A percentile compares a stretch with the other conserved stretches of the same genome.
phyloP scores from a whole-genome alignment of 139 green algal species.

The Yamagishiella unicocca region DNA sequence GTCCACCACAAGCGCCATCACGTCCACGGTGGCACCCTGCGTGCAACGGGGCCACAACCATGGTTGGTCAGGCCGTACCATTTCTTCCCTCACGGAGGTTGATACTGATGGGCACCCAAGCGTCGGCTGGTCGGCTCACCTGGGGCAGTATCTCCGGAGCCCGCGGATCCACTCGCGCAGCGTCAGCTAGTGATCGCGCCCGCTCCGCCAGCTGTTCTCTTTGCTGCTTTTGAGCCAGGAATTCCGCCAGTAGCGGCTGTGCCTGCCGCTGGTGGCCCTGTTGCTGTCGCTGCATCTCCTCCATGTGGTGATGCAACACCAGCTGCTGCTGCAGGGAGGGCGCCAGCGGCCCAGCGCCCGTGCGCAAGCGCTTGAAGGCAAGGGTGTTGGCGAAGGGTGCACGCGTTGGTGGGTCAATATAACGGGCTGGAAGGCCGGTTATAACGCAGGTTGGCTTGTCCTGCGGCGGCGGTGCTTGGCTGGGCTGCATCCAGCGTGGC shows the following conservation, averaged over 20 bases:
- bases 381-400: constrained; percentile 34
- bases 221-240: neutral
- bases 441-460: constrained; percentile 46
- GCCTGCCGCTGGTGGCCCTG: neutral
- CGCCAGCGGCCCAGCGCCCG: constrained; percentile 43
- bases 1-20: constrained; percentile 43
- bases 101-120: no score
- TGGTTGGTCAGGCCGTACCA: no score
- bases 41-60: no score
- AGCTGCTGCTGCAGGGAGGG: constrained; percentile 41
- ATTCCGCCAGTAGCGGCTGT: neutral
- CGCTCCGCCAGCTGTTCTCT: neutral
- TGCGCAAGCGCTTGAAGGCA: constrained; percentile 49
- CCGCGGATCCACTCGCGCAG: neutral
- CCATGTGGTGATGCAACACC: constrained; percentile 29
- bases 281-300: constrained; percentile 5
- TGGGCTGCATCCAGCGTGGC: constrained; percentile 45
- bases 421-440: constrained; percentile 48
- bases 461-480: constrained; percentile 20
- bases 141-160: neutral
- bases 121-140: neutral
- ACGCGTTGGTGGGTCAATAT: constrained; percentile 48
- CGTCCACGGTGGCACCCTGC: constrained; percentile 11
- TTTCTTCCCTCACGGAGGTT: no score
- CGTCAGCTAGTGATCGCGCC: neutral